Evolutionary conservation across 495 filamentous ascomycete genomes (phyloP).

Genomic region (Parachaetomium inaequale): DNA sequence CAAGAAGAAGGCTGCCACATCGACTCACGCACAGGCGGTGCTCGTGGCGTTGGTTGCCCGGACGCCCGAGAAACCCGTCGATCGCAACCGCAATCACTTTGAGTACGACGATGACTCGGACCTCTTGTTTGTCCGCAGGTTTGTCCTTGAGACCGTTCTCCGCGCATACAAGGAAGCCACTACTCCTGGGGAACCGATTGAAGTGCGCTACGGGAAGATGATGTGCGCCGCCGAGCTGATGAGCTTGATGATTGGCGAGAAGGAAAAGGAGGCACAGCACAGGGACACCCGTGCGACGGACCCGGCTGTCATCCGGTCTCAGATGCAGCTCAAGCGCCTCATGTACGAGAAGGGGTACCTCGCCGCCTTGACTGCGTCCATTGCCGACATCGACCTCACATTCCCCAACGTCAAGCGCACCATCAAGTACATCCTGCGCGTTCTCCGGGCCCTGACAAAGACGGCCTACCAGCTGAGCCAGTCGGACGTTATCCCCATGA

Average conservation of each 20-base stretch:
- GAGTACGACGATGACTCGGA: constrained; percentile 80
- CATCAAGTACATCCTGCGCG: constrained; percentile 92
- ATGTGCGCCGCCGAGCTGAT: constrained; percentile 86
- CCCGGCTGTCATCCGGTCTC: constrained; percentile 40
- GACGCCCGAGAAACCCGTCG: constrained; percentile 70
- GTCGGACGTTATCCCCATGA: constrained; percentile 62
- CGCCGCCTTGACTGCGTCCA: constrained; percentile 77
- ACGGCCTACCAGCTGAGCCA: constrained; percentile 84
- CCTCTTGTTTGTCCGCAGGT: constrained; percentile 85
- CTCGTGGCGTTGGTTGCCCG: constrained; percentile 83
- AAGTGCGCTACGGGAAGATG: constrained; percentile 81
- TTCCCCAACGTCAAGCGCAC: constrained; percentile 88
- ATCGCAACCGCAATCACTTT: constrained; percentile 45
- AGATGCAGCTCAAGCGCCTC: constrained; percentile 77
- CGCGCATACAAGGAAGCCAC: constrained; percentile 90
- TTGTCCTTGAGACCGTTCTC: constrained; percentile 88
- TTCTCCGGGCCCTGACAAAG: constrained; percentile 79
- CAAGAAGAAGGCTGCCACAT: constrained; percentile 81
- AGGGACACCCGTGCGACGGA: constrained; percentile 40
- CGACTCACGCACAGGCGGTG: constrained; percentile 76
- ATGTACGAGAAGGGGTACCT: constrained; percentile 99
- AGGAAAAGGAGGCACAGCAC: constrained; percentile 53
- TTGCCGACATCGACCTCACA: constrained; percentile 93
- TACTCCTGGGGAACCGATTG: constrained; percentile 71
- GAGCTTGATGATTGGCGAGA: constrained; percentile 81